phyloP scores from a whole-genome alignment of 1,284 basidiomycete genomes.

The Cryptococcus sp. region DNA sequence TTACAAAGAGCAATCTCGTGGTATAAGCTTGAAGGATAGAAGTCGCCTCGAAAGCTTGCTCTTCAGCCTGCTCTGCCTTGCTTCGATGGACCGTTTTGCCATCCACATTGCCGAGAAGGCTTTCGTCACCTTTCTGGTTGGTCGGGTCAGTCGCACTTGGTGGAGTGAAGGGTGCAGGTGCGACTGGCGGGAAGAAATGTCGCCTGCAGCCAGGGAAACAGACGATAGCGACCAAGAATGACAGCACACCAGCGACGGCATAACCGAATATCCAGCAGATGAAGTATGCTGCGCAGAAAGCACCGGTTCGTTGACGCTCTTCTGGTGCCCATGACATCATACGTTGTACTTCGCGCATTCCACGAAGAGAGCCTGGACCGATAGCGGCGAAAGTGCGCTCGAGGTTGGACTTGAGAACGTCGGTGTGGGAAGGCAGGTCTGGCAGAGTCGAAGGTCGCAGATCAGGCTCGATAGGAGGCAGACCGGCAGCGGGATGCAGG shows the following conservation, averaged over 20 bases:
- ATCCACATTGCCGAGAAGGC: slow-evolving; percentile 49
- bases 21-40: slow-evolving; percentile 51
- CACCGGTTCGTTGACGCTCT: slow-evolving; percentile 55
- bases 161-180: slow-evolving; percentile 49
- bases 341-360: slow-evolving; percentile 57
- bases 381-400: slow-evolving; percentile 60
- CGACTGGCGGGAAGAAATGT: slow-evolving; percentile 59
- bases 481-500: slow-evolving; percentile 41
- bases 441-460: slow-evolving; percentile 51
- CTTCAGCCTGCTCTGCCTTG: slow-evolving; percentile 54
- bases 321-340: slow-evolving; percentile 59
- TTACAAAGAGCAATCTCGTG: slow-evolving; percentile 43
- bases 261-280: slow-evolving; percentile 56
- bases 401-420: slow-evolving; percentile 56
- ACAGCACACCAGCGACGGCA: slow-evolving; percentile 52
- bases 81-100: slow-evolving; percentile 49
- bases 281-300: slow-evolving; percentile 57
- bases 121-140: slow-evolving; percentile 54
- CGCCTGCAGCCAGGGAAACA: slow-evolving; percentile 56
- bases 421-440: slow-evolving; percentile 52
- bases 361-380: slow-evolving; percentile 55
- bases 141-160: slow-evolving; percentile 54
- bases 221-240: slow-evolving; percentile 55
- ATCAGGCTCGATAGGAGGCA: slow-evolving; percentile 52
- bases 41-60: slow-evolving; percentile 55